Base-by-base conservation (phyloP, 108 stramenopile genomes). In the Cyclotella choctawhatcheeana region DNA sequence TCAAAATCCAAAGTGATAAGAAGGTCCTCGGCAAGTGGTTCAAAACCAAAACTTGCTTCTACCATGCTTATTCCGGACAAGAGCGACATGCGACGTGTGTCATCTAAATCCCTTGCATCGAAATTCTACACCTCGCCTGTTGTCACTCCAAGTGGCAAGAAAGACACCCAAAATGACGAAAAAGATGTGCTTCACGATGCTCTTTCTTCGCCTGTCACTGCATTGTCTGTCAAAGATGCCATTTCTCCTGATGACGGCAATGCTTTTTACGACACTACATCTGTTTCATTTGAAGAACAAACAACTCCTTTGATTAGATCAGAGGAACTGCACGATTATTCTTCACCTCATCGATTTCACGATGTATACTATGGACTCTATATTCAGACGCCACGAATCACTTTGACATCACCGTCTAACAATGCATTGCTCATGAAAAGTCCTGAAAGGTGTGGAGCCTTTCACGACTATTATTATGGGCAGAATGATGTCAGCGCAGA, bases 381-480 rank as follows among this genome's bases (percentile, higher is more conserved):
- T 4, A 20, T 16, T 34, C 20, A 6, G 3, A 18, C 59, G 5
- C 18, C 31, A 2, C 24, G 25, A 10, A n/a, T 2, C 8, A 33
- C 5, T 63, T 45, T 45, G 3, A 44, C 7, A 27, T 21, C 13
- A 24, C 44, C 3, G 4, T 63, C 61, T 26, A 2, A 7, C 12
- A 29, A 25, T 10, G 8, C 24, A 3, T 32, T 13, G 3, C 4
- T 27, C 2, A 63, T 45, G 25, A 22, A 63, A 18, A 32, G 30
- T 5, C 40, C 61, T 17, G 31, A 45, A 26, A 44, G 25, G 18
- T 12, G 4, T 13, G 5, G 14, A 30, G 7, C n/a, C 2, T 63
- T 63, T 32, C 31, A 26, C 24, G 61, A 63, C 18, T 63, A 63
- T 25, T 63, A 63, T 24, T 63, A 63, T 26, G 61, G 61, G 16